Evolutionary conservation across 768 basidiomycete species (phyloP).

Genomic region (Hemileccinum impolitum): DNA sequence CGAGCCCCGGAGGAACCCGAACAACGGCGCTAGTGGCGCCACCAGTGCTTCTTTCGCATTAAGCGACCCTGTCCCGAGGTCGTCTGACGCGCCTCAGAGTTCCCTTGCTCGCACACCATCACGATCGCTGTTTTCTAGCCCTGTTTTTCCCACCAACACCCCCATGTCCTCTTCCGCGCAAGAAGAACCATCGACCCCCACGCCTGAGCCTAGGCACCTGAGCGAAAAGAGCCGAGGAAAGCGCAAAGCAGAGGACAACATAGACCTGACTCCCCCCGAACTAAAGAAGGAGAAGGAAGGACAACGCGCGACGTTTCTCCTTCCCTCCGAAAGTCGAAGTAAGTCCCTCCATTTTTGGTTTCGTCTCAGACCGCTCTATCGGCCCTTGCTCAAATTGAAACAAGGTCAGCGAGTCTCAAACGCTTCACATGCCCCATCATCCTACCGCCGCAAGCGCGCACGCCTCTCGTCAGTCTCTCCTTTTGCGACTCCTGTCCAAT

Average conservation of each 20-base stretch:
- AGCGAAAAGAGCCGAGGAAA: conserved; percentile 51
- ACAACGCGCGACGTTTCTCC: conserved; percentile 59
- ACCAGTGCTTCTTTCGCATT: conserved; percentile 13
- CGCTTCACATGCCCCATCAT: conserved; percentile 63
- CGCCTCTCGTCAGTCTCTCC: conserved; percentile 47
- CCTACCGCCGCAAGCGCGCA: conserved; percentile 69
- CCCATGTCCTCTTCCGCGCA: conserved; percentile 14
- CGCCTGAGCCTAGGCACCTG: conserved; percentile 29
- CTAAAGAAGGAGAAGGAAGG: conserved; percentile 49
- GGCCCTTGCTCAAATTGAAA: conserved; percentile 24
- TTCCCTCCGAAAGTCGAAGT: conserved; percentile 55
- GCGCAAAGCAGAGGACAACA: conserved; percentile 70
- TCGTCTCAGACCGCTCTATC: conserved; percentile 19
- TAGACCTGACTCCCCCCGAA: conserved; percentile 68
- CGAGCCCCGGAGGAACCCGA: conserved; percentile 14
- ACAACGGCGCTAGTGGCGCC: conserved; percentile 16
- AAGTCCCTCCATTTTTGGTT: conserved; percentile 28
- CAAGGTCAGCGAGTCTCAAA: conserved; percentile 54
- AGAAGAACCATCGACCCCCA: conserved; percentile 31
- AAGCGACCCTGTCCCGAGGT: conserved; percentile 16
- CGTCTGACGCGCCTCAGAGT: conserved; percentile 8
- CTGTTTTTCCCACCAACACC: conserved; percentile 3
- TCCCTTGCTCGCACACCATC: conserved; percentile 21
- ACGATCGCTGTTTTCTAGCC: conserved; percentile 14
- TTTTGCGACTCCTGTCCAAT: conserved; percentile 30